These are phyloP conservation scores for Amanita inopinata DNA, from an alignment of 768 basidiomycete species.

Conservation along the genomic window DNA sequence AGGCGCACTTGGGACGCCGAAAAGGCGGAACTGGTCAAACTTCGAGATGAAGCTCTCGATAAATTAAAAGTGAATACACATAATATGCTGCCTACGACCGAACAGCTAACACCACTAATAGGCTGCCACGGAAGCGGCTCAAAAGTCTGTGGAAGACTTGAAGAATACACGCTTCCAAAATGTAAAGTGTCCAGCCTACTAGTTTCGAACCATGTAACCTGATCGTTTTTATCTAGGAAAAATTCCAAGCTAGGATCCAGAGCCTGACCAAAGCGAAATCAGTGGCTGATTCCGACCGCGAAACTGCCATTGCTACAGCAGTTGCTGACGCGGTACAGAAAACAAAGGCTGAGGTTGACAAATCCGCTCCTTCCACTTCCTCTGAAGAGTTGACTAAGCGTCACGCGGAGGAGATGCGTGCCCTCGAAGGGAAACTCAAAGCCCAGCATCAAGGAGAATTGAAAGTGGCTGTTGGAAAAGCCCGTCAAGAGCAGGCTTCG, in stretches of 20 bases:
- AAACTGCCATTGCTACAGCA: slow-evolving; percentile 33
- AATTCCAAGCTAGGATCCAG: slow-evolving; percentile 45
- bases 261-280: slow-evolving; percentile 40
- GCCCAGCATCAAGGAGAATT: slow-evolving; percentile 46
- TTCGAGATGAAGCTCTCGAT: slow-evolving; percentile 49
- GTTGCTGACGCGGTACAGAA: slow-evolving; percentile 52
- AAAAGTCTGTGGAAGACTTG: slow-evolving; percentile 34
- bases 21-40: slow-evolving; percentile 45
- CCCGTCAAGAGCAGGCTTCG: slow-evolving; percentile 23
- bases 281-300: slow-evolving; percentile 33
- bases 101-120: slow-evolving; percentile 13
- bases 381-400: slow-evolving; percentile 34
- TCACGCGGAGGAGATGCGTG: slow-evolving; percentile 52
- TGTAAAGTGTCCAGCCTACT: slow-evolving; percentile 16
- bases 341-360: slow-evolving; percentile 33
- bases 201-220: neutral
- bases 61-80: slow-evolving; percentile 40
- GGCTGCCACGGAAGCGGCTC: slow-evolving; percentile 32
- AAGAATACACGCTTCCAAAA: slow-evolving; percentile 33
- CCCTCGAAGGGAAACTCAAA: slow-evolving; percentile 42
- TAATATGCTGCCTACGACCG: neutral
- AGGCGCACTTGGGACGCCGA: slow-evolving; percentile 43
- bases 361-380: slow-evolving; percentile 13
- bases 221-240: slow-evolving; percentile 36
- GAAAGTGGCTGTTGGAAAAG: slow-evolving; percentile 32